phyloP scores from a whole-genome alignment of 345 rosid species.

The Iberis pinnata region DNA sequence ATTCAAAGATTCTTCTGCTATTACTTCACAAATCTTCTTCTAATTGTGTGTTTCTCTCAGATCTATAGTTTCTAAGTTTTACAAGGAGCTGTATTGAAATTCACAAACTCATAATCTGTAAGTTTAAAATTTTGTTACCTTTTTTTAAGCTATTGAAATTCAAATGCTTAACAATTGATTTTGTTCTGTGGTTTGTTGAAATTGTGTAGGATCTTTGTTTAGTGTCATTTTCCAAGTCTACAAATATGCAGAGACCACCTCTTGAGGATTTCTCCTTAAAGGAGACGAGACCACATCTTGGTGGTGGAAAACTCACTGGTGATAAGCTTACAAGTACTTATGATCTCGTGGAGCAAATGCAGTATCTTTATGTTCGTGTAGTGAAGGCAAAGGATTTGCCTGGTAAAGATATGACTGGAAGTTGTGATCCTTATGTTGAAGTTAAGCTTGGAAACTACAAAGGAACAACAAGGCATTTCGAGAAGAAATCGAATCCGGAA shows the following conservation, averaged over 20 bases:
- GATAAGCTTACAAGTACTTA: slow-evolving; percentile 85
- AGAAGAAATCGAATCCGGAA: slow-evolving; percentile 78
- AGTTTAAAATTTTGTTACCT: neutral
- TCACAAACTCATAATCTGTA: slow-evolving; percentile 7
- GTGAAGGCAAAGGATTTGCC: slow-evolving; percentile 91
- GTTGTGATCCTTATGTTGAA: slow-evolving; percentile 37
- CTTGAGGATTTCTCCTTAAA: slow-evolving; percentile 65
- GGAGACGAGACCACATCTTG: slow-evolving; percentile 89
- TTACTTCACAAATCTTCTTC: neutral
- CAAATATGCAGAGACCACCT: slow-evolving; percentile 75
- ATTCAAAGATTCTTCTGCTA: slow-evolving; percentile 22
- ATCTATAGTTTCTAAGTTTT: slow-evolving; percentile 49
- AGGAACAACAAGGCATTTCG: slow-evolving; percentile 74
- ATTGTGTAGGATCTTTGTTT: slow-evolving; percentile 2
- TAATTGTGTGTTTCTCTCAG: slow-evolving; percentile 28
- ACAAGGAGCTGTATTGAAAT: neutral
- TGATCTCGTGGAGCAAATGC: slow-evolving; percentile 42
- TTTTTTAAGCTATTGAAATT: no score
- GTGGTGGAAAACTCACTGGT: slow-evolving; percentile 65
- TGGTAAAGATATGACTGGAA: slow-evolving; percentile 70
- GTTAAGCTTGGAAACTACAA: slow-evolving; percentile 72
- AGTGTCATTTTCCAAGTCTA: no score
- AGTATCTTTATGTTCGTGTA: slow-evolving; percentile 71
- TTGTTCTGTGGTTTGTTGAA: neutral
- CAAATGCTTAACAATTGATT: no score